Base-by-base conservation (phyloP, 1,284 basidiomycete species). In the Cystobasidium sp. region DNA sequence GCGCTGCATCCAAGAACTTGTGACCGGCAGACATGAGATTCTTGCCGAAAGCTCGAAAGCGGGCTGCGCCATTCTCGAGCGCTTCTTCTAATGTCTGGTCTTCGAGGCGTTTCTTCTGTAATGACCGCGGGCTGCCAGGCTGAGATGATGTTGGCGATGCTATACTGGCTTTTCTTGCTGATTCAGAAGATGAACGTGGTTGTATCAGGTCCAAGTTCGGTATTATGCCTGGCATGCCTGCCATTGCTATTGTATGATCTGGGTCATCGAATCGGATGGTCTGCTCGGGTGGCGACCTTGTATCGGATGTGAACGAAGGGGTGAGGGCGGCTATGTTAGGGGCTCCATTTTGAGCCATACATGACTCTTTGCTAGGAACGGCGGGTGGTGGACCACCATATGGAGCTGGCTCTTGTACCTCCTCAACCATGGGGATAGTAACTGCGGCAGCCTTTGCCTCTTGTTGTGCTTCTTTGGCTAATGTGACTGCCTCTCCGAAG, bases 81-180 rank as follows among this genome's bases (percentile, higher is more conserved):
- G 70, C 70, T 31, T 73, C 70, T n/a, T 73, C 70, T 24, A 73
- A 53, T 3, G 70, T 73, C 37, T 65, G 62, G 10, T 73, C 70
- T 22, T 59, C 52, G 10, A 68, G 41, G 18, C 66, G 37, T 22
- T 56, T 68, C 44, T 49, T 49, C 31, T 59, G 66, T 16, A 51
- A 1, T n/a, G 39, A 44, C 18, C 66, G 37, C 18, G 66, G 66
- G 22, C 66, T 68, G 39, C 43, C 53, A n/a, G 66, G 66, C 66
- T 46, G 49, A n/a, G 66, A 68, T n/a, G 31, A 31, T 10, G 52
- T 43, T 7, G 66, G 66, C 6, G 52, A 44, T 18, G 53, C 31
- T 37, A 68, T 18, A 22, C 64, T 43, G 9, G 47, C 37, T 22
- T 37, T 63, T 22, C 46, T 41, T 14, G 61, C 20, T 14, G 61